A percentile compares a stretch with the other conserved stretches of the same genome.
Conservation (phyloP, 2,329 filamentous ascomycete genomes). For the Mollisia scopiformis region DNA sequence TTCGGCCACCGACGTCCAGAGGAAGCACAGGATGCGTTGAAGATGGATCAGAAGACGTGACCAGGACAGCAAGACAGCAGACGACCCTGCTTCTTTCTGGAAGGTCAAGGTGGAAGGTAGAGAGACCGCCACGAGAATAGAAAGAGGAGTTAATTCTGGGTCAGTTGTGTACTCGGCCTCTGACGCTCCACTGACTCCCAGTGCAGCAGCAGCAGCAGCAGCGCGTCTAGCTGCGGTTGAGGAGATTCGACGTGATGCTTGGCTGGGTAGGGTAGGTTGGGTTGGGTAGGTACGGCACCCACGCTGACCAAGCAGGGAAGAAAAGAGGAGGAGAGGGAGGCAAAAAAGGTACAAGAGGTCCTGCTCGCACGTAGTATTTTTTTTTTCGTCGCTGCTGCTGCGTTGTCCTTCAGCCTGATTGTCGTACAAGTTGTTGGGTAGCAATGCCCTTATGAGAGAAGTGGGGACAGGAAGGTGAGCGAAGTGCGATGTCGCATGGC, state of each 20-base stretch:
- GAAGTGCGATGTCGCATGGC: slow-evolving; percentile 26
- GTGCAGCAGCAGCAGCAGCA: too few relatives aligned
- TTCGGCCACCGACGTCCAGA: slow-evolving; percentile 2
- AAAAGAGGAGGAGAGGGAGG: too few relatives aligned
- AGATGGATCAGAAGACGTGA: background rate
- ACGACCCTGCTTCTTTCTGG: background rate
- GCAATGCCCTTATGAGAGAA: slow-evolving; percentile 30
- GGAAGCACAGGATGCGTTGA: background rate
- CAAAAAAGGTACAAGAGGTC: background rate
- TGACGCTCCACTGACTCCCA: background rate
- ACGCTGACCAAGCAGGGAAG: background rate
- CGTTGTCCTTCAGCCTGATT: slow-evolving; percentile 35
- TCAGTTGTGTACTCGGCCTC: background rate
- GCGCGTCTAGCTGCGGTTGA: background rate
- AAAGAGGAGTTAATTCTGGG: background rate
- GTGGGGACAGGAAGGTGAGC: slow-evolving; percentile 23
- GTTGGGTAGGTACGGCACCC: too few relatives aligned
- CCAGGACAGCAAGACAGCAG: too few relatives aligned
- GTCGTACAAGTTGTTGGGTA: slow-evolving; percentile 32
- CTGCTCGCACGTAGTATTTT: background rate
- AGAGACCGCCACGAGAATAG: background rate
- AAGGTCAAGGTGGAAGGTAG: background rate
- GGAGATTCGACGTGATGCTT: too few relatives aligned
- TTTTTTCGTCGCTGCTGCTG: too few relatives aligned
- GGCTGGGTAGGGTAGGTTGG: too few relatives aligned